Evolutionary conservation across 1,284 basidiomycete species (phyloP).

Genomic region (Trametes hirsuta): DNA sequence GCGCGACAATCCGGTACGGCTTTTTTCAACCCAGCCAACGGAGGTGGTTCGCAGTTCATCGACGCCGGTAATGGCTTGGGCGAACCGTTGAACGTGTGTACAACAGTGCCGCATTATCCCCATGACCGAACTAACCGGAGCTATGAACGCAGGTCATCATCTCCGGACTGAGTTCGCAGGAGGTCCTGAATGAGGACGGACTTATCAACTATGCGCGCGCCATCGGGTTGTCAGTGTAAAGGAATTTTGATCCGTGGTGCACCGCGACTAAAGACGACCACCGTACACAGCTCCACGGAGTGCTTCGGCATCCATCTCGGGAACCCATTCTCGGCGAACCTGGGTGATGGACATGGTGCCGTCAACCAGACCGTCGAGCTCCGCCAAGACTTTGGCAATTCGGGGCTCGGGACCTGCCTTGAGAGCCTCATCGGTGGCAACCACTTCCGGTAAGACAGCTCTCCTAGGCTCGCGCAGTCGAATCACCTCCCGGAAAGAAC

Average conservation of each 20-base stretch:
- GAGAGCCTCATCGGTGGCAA: conserved; percentile 69
- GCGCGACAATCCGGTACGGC: conserved; percentile 20
- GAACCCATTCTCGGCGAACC: conserved; percentile 63
- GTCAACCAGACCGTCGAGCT: conserved; percentile 67
- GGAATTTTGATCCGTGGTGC: neutral
- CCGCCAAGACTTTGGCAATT: conserved; percentile 66
- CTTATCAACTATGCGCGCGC: conserved; percentile 61
- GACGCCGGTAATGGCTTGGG: conserved; percentile 53
- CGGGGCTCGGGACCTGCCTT: conserved; percentile 61
- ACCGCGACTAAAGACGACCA: neutral
- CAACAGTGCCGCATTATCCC: neutral
- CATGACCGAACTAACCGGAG: neutral
- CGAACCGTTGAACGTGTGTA: conserved; percentile 69
- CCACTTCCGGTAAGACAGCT: conserved; percentile 54
- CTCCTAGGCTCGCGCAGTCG: neutral
- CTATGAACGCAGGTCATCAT: conserved; percentile 55
- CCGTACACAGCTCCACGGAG: conserved; percentile 58
- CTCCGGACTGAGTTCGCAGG: conserved; percentile 67
- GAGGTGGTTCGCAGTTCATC: conserved; percentile 59
- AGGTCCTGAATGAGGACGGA: conserved; percentile 66
- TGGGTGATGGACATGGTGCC: conserved; percentile 69
- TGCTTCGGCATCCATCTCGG: conserved; percentile 73
- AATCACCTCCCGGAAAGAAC: neutral
- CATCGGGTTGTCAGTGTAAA: conserved; percentile 53
- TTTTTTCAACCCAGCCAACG: conserved; percentile 47